These are phyloP conservation scores for Phialophora expanda DNA, from an alignment of 2,329 filamentous ascomycete genomes.

Conservation along the genomic window DNA sequence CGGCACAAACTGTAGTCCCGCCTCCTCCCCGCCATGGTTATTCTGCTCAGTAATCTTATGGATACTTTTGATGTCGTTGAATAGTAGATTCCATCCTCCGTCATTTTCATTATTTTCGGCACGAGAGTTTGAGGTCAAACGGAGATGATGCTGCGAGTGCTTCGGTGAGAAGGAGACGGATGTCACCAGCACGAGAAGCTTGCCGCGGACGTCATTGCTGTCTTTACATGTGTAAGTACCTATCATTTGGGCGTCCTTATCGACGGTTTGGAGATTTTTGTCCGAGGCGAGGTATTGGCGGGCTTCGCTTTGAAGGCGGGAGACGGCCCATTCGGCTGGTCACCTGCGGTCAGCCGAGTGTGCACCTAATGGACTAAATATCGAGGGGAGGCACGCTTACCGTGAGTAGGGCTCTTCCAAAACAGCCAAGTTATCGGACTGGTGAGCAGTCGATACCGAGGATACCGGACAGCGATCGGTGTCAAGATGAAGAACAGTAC, in stretches of 20 bases:
- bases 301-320: conserved; percentile 29
- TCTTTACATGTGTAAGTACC: conserved; percentile 1
- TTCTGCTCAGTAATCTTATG: conserved; percentile 2
- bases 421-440: conserved; percentile 26
- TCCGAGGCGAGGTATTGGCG: neutral
- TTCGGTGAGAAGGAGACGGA: conserved; percentile 1
- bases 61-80: neutral
- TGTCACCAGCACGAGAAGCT: neutral
- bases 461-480: conserved; percentile 19
- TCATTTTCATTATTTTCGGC: neutral
- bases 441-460: conserved; percentile 23
- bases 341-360: neutral
- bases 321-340: conserved; percentile 30
- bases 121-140: neutral
- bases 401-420: conserved; percentile 30
- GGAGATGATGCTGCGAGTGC: neutral
- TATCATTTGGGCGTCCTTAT: neutral
- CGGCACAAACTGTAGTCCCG: neutral
- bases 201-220: neutral
- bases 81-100: neutral
- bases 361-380: neutral
- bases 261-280: neutral
- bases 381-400: conserved; percentile 7
- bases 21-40: neutral
- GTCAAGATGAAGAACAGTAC: conserved; percentile 28